Base-by-base conservation (phyloP, 2,329 filamentous ascomycete species). In the Daldinia sp. region DNA sequence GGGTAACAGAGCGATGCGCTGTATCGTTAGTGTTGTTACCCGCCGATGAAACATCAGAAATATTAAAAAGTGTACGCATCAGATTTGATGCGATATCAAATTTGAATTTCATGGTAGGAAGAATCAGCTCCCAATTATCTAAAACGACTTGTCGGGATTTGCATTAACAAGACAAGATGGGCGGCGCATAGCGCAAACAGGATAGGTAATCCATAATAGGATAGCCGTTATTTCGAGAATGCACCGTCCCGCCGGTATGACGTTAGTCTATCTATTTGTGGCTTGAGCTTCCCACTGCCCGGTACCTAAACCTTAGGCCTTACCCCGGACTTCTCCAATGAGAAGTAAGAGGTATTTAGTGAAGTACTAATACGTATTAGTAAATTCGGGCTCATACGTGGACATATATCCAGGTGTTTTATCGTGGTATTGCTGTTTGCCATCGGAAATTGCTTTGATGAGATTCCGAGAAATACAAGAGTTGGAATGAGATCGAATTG, bases 191-290 rank as follows among this genome's bases (percentile, higher is more conserved):
- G 34, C 17, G 34, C 13, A 11, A 35, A 13, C 34, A 35, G 4
- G 34, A 17, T 23, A 43, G 17, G 11, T 5, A 43, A 43, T 43
- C 15, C 39, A 43, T 25, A 21, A 15, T n/a, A 45, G 21, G n/a
- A 23, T 45, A 27, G 27, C 13, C 34, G 7, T 21, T 25, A 45
- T 27, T 45, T 45, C 2, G 13, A 13, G 19, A 4, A 9, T 11
- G 47, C 19, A 58, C 30, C 11, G 53, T 51, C 27, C 25, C 13
- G 10, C 17, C 7, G 21, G 51, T 58, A 64, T 64, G 62, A 64
- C 62, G 62, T 64, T 64, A 23, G 15, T 35, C 23, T n/a, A n/a
- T n/a, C n/a, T n/a, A 29, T 11, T 27, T 35, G 49, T 32, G 52
- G 49, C 29, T 32, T 58, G n/a, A 53, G 23, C 17, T n/a, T 35